These are phyloP conservation scores for Isatis tinctoria DNA, from an alignment of 345 rosid species.

Conservation along the genomic window DNA sequence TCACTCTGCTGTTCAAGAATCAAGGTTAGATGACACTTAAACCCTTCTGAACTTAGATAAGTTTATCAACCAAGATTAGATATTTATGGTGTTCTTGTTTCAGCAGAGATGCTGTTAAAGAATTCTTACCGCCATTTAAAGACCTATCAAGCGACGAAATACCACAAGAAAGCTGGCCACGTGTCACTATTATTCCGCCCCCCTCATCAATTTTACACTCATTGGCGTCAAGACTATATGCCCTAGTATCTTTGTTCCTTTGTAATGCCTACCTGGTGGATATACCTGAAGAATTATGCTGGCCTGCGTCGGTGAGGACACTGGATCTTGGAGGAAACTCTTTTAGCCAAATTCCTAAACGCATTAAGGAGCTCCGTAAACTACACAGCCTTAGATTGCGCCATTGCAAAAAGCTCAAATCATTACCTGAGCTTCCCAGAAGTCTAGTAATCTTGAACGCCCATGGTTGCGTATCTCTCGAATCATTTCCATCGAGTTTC, in stretches of 20 bases:
- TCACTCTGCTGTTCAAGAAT: slow-evolving; percentile 2
- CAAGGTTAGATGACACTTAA: not conserved
- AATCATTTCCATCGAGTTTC: not conserved
- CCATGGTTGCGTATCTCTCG: slow-evolving; percentile 12
- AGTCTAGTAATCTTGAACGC: slow-evolving; percentile 1
- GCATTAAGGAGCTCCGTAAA: slow-evolving; percentile 14
- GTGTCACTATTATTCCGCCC: not conserved
- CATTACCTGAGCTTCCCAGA: slow-evolving; percentile 24
- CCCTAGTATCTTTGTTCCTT: not conserved
- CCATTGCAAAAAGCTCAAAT: slow-evolving; percentile 17
- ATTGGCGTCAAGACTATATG: not conserved
- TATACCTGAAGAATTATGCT: slow-evolving; percentile 18
- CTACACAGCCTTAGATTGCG: slow-evolving; percentile 5
- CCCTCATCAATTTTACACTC: not conserved
- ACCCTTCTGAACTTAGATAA: not conserved
- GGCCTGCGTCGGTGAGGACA: not conserved
- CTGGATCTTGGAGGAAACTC: slow-evolving; percentile 15
- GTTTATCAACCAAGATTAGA: not conserved
- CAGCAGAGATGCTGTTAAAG: not conserved
- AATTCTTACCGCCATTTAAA: not conserved
- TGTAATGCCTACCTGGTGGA: not conserved
- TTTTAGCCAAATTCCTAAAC: slow-evolving; percentile 24
- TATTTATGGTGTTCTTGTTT: not conserved
- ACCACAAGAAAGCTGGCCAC: not conserved
- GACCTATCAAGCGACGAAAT: not conserved